phyloP scores from a whole-genome alignment of 169 alveolate species.

The Plasmodium fragile region DNA sequence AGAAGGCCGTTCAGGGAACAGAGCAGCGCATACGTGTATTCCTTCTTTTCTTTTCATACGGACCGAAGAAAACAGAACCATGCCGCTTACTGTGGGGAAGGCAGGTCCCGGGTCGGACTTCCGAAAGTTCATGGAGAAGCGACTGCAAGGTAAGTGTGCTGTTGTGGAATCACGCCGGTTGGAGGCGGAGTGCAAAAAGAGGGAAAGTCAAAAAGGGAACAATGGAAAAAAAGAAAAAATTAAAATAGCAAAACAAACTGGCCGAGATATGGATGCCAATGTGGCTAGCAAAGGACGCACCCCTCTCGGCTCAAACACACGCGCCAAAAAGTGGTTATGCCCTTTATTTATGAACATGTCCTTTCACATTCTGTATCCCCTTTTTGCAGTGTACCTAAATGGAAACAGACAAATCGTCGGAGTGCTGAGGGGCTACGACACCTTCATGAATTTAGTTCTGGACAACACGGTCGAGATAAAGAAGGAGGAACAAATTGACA shows the following conservation, averaged over 20 bases:
- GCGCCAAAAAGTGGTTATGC: background rate
- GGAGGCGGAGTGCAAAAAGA: background rate
- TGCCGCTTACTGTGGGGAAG: constrained; percentile 85
- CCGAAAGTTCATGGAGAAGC: constrained; percentile 92
- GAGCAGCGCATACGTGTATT: background rate
- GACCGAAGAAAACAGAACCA: background rate
- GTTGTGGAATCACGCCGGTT: background rate
- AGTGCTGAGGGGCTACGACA: constrained; percentile 97
- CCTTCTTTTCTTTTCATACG: background rate
- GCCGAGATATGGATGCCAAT: background rate
- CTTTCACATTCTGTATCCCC: background rate
- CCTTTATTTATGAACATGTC: background rate
- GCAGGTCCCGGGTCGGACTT: constrained; percentile 93
- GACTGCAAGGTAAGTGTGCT: constrained; percentile 88
- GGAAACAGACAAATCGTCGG: constrained; percentile 96
- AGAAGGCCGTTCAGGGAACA: background rate
- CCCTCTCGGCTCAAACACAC: background rate
- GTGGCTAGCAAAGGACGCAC: background rate
- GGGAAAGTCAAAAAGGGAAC: constrained; percentile 1
- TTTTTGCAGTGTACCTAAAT: constrained; percentile 87
- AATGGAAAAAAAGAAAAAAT: background rate
- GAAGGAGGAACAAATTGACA: constrained; percentile 89
- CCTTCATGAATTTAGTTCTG: constrained; percentile 98
- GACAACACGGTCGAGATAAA: constrained; percentile 96
- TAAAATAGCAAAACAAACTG: background rate